phyloP scores from a whole-genome alignment of 75 land plant genomes.

The Isoetes taiwanensis region DNA sequence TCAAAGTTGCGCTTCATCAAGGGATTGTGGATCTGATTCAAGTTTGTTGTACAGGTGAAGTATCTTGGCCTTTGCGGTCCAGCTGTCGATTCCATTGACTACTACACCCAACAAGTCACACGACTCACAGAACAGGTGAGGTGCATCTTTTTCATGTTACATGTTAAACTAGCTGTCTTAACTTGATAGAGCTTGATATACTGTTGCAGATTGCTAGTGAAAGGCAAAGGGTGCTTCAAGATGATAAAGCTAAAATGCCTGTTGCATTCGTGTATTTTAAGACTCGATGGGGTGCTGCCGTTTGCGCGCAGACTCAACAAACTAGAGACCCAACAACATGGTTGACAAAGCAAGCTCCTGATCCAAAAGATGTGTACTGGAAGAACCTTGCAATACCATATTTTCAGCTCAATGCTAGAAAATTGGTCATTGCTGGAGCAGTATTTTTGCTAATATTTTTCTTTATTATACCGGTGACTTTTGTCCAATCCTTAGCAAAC shows the following conservation, averaged over 20 bases:
- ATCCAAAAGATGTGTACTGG: slow-evolving; percentile 93
- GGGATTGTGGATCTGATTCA: too few relatives aligned
- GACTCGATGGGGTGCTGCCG: slow-evolving; percentile 83
- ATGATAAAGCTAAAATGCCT: slow-evolving; percentile 59
- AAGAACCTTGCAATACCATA: slow-evolving; percentile 73
- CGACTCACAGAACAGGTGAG: slow-evolving; percentile 35
- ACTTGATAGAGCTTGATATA: not conserved
- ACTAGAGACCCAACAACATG: slow-evolving; percentile 73
- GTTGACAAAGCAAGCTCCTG: slow-evolving; percentile 97
- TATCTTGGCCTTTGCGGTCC: slow-evolving; percentile 69
- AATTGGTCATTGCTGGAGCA: slow-evolving; percentile 37
- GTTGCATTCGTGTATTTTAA: slow-evolving; percentile 95
- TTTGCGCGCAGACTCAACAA: slow-evolving; percentile 96
- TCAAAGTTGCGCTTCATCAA: too few relatives aligned
- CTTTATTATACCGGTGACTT: slow-evolving; percentile 84
- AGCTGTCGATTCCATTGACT: slow-evolving; percentile 70
- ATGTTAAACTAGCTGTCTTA: not conserved
- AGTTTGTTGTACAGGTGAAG: slow-evolving; percentile 62
- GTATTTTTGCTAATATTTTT: slow-evolving; percentile 75
- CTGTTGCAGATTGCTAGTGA: slow-evolving; percentile 32
- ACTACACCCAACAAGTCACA: slow-evolving; percentile 40
- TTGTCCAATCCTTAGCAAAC: slow-evolving; percentile 93
- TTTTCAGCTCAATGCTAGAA: slow-evolving; percentile 48
- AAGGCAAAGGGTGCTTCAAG: slow-evolving; percentile 38
- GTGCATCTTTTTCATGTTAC: too few relatives aligned